phyloP scores from a whole-genome alignment of 1,139 yeast genomes.

The Kurtzmaniella natalensis region DNA sequence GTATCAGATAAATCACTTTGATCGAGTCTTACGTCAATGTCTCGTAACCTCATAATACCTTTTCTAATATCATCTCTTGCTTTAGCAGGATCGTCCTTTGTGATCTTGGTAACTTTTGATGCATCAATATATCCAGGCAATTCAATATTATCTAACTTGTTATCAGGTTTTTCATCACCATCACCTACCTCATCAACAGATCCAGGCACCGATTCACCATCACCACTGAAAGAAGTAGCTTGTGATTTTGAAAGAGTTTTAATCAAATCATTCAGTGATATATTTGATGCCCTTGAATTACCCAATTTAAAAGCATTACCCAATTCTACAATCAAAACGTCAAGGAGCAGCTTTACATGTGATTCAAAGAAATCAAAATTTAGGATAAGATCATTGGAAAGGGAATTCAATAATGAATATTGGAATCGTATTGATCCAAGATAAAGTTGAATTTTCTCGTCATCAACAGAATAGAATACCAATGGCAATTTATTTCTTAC shows the following conservation, averaged over 20 bases:
- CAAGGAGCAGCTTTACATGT: no score
- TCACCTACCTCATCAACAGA: neutral
- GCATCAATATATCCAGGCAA: conserved; percentile 40
- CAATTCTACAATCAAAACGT: no score
- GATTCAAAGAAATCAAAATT: no score
- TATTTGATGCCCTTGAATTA: no score
- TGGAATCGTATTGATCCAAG: conserved; percentile 30
- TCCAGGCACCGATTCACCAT: neutral
- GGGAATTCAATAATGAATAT: conserved; percentile 17
- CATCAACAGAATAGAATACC: conserved; percentile 25
- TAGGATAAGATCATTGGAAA: conserved; percentile 13
- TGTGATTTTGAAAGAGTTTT: no score
- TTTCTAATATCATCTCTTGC: neutral
- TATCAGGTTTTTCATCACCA: conserved; percentile 10
- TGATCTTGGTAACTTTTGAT: conserved; percentile 19
- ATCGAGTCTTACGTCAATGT: neutral
- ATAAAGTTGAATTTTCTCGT: conserved; percentile 27
- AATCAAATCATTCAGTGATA: no score
- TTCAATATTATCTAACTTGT: conserved; percentile 32
- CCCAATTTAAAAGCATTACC: no score
- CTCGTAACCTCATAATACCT: neutral
- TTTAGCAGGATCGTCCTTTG: neutral
- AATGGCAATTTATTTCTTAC: conserved; percentile 20
- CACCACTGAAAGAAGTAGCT: neutral
- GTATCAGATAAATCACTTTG: neutral